These are phyloP conservation scores for Spongispora temasekensis DNA, from an alignment of 1,284 basidiomycete species.

Conservation along the genomic window DNA sequence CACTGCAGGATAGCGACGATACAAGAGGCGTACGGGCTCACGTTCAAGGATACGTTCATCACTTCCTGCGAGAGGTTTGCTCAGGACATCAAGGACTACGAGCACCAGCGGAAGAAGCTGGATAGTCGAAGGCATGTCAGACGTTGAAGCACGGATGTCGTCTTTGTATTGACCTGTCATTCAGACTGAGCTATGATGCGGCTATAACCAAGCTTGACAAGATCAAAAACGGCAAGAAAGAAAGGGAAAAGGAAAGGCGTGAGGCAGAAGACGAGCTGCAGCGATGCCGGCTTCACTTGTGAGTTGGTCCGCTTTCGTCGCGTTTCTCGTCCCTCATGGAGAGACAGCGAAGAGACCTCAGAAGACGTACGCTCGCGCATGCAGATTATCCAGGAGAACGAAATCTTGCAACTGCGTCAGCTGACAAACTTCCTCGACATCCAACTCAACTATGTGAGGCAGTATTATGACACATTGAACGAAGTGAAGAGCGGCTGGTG, in stretches of 20 bases:
- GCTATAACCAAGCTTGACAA: constrained; percentile 69
- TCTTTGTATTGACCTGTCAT: not conserved
- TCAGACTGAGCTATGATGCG: constrained; percentile 75
- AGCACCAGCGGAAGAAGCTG: constrained; percentile 71
- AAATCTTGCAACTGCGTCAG: constrained; percentile 67
- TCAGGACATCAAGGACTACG: constrained; percentile 74
- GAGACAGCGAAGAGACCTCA: constrained; percentile 71
- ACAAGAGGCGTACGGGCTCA: constrained; percentile 76
- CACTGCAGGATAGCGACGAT: constrained; percentile 80
- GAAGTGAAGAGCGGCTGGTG: constrained; percentile 71
- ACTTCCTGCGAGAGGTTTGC: constrained; percentile 59
- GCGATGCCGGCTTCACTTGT: constrained; percentile 73
- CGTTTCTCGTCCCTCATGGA: constrained; percentile 3
- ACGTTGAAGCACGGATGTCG: not conserved
- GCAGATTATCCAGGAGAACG: constrained; percentile 75
- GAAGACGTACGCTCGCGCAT: constrained; percentile 79
- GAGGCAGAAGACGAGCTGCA: constrained; percentile 80
- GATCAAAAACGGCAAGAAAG: constrained; percentile 64
- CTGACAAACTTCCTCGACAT: constrained; percentile 69
- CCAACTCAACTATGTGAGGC: constrained; percentile 72
- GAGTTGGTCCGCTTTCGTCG: constrained; percentile 31
- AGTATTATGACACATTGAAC: constrained; percentile 68
- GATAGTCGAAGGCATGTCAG: constrained; percentile 70
- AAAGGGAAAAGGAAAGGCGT: constrained; percentile 65
- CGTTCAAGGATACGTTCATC: constrained; percentile 72